phyloP scores from a whole-genome alignment of 1,284 basidiomycete genomes.

The Austroboletus novae-zelandiae region DNA sequence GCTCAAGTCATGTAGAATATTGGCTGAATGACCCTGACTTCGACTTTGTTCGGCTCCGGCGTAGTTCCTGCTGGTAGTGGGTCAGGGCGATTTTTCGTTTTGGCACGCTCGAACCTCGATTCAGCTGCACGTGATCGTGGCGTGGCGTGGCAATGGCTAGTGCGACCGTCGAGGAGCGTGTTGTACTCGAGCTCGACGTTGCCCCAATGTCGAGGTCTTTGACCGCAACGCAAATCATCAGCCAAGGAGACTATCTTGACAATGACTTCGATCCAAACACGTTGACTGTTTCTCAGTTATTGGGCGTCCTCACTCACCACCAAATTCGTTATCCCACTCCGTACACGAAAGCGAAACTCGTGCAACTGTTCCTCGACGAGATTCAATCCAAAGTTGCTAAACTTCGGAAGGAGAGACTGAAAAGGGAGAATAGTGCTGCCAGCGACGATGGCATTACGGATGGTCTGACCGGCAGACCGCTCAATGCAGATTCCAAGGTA shows the following conservation, averaged over 20 bases:
- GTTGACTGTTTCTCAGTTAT: conserved; percentile 79
- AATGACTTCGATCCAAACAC: conserved; percentile 78
- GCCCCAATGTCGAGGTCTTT: conserved; percentile 59
- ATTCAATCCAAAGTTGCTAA: conserved; percentile 63
- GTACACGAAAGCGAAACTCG: conserved; percentile 84
- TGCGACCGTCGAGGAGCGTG: too few relatives aligned
- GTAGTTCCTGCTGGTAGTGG: too few relatives aligned
- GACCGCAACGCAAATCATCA: conserved; percentile 70
- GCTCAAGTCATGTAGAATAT: too few relatives aligned
- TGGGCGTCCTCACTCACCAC: conserved; percentile 82
- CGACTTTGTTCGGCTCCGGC: too few relatives aligned
- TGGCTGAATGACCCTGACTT: too few relatives aligned
- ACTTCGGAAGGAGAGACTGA: conserved; percentile 63
- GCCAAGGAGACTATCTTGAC: conserved; percentile 77
- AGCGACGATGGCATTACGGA: conserved; percentile 80
- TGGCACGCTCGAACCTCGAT: neutral
- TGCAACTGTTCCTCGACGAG: conserved; percentile 77
- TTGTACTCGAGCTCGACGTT: conserved; percentile 13
- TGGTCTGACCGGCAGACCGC: conserved; percentile 67
- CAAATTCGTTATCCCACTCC: conserved; percentile 74
- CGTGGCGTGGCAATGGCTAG: conserved; percentile 3
- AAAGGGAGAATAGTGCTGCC: conserved; percentile 64
- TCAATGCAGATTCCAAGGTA: conserved; percentile 50
- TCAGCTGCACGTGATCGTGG: conserved; percentile 20
- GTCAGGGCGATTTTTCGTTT: too few relatives aligned